Evolutionary conservation across 2,329 filamentous ascomycete species (phyloP), one percentile per base, ranked within the genome.

Genomic region (Epichloe sp.): DNA sequence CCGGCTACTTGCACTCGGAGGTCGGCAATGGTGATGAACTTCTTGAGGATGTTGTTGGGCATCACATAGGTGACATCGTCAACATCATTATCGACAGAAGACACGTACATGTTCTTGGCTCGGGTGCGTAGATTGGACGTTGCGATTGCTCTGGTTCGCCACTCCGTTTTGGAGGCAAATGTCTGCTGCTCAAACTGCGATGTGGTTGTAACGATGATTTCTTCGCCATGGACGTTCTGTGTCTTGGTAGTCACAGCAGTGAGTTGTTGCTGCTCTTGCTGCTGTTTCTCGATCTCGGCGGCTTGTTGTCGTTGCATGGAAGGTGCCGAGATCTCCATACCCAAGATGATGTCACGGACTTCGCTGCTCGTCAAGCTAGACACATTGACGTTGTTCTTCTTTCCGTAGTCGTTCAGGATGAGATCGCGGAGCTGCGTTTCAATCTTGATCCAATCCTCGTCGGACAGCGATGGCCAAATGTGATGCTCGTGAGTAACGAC

Each of bases 321-420:
- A 23, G 93, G 93, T 31, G 93, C 94, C 53, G 88, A 95, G 53
- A 98, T 98, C 67, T 98, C 94, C 94, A 98, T 98, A 78, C 93
- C 93, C 56, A 98, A 72, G 60, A 98, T 98, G 62, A 98, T 97
- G 64, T 98, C 93, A 60, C 93, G 84, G 48, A 98, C 93, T 79
- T 98, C 93, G 61, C 87, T 95, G 65, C 83, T 95, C 1, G 93
- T 98, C 69, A 98, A 76, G 66, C 89, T 95, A 15, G 94, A 94
- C 12, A 93, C 91, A 61, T 98, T 98, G 73, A 98, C 93, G 60
- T 97, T 98, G 75, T 98, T 98, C 79, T 98, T 98, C 80, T 97
- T 98, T 64, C 93, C 93, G 65, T 98, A 98, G 65, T 98, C 93
- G 59, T 97, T 96, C 59, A 98, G 66, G 61, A 98, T 98, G 57